Conservation (phyloP, 495 filamentous ascomycete species). For the Cercophora samala region DNA sequence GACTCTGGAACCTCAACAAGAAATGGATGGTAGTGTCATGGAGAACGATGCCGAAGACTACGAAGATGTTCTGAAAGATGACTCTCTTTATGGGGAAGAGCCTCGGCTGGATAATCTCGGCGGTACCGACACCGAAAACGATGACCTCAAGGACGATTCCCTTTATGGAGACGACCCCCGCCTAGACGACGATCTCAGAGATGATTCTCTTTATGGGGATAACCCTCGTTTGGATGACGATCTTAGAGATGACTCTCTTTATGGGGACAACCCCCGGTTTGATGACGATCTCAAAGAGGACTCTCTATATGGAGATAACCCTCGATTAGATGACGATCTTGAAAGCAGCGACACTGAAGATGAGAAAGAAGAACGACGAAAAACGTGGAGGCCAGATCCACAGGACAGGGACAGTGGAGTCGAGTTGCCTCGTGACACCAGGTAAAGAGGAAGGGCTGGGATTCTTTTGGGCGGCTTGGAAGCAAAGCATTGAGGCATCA, state of each 20-base stretch:
- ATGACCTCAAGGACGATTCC: slow-evolving; percentile 24
- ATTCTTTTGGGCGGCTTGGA: neutral
- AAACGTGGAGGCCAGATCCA: slow-evolving; percentile 34
- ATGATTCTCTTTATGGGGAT: slow-evolving; percentile 25
- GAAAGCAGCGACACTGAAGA: neutral
- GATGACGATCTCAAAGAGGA: slow-evolving; percentile 2
- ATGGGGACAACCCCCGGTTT: neutral
- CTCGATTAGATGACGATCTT: neutral
- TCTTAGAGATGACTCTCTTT: slow-evolving; percentile 2
- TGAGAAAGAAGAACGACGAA: neutral
- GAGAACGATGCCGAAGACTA: slow-evolving; percentile 36
- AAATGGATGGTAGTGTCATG: slow-evolving; percentile 55
- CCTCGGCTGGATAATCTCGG: neutral
- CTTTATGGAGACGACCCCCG: slow-evolving; percentile 25
- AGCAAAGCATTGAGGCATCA: neutral
- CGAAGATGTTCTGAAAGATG: slow-evolving; percentile 10
- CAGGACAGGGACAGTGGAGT: slow-evolving; percentile 56
- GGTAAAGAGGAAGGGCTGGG: slow-evolving; percentile 16
- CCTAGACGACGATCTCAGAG: slow-evolving; percentile 13
- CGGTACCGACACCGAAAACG: slow-evolving; percentile 17
- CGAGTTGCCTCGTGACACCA: slow-evolving; percentile 41
- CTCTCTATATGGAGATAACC: too few species aligned
- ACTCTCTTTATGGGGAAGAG: slow-evolving; percentile 3
- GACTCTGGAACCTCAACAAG: slow-evolving; percentile 27
- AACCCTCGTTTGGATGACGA: slow-evolving; percentile 22